A percentile compares a stretch with the other conserved stretches of the same genome.
phyloP scores from a whole-genome alignment of 495 filamentous ascomycete genomes.

The Viridothelium virens region DNA sequence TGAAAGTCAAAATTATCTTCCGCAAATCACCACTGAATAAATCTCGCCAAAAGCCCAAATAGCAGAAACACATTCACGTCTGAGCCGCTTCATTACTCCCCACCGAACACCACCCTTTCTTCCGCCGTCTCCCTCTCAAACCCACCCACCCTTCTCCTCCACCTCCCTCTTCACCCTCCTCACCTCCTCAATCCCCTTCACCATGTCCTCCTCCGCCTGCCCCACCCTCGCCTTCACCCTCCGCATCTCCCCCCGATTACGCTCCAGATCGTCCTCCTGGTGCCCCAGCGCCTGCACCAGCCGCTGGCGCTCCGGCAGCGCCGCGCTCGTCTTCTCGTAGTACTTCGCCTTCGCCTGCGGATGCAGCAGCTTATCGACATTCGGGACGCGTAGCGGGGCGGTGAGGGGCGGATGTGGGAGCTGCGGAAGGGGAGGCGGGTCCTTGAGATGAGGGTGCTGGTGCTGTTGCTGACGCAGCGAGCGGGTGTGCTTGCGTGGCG shows the following conservation, averaged over 20 bases:
- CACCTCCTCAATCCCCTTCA: conserved; percentile 4
- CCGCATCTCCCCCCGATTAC: neutral
- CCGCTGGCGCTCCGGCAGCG: neutral
- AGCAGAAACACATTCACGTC: too few species aligned
- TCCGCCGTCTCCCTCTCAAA: neutral
- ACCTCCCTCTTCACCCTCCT: neutral
- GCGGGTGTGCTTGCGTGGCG: too few species aligned
- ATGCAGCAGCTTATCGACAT: neutral
- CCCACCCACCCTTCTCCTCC: neutral
- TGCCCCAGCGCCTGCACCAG: neutral
- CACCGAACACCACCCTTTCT: too few species aligned
- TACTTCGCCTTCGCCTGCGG: neutral
- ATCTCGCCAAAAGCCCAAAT: too few species aligned
- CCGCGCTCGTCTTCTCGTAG: neutral
- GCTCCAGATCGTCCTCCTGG: neutral
- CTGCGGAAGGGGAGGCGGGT: neutral
- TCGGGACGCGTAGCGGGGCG: neutral
- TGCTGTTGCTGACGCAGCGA: neutral
- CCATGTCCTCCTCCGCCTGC: conserved; percentile 4
- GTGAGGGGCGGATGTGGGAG: neutral
- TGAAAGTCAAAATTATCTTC: too few species aligned
- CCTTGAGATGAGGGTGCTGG: neutral
- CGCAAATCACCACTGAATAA: too few species aligned
- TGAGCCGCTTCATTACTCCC: too few species aligned
- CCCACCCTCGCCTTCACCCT: neutral